These are phyloP conservation scores for Trametes hirsuta DNA, from an alignment of 1,284 basidiomycete species.

Conservation along the genomic window DNA sequence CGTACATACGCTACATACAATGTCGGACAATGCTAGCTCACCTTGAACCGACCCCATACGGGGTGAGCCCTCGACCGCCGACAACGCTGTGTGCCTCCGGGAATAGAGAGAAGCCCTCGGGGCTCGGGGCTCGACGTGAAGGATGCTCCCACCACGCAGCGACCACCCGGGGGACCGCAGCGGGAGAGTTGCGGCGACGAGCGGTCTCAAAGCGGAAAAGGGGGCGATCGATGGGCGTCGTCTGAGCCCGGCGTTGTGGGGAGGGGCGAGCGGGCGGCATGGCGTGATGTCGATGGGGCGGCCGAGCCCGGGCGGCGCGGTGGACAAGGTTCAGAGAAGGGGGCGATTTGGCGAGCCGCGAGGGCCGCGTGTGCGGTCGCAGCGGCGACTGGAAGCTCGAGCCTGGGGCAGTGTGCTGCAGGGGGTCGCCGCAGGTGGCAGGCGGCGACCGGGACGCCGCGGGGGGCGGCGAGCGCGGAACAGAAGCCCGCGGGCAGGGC, in stretches of 20 bases:
- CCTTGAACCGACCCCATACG: not conserved
- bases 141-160: not conserved
- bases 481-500: not conserved
- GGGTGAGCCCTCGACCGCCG: too few relatives aligned
- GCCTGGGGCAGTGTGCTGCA: too few relatives aligned
- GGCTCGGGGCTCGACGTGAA: not conserved
- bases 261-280: slow-evolving; percentile 7
- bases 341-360: slow-evolving; percentile 1
- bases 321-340: slow-evolving; percentile 19
- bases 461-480: not conserved
- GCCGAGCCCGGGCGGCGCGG: slow-evolving; percentile 7
- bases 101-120: not conserved
- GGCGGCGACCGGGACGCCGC: not conserved
- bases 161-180: not conserved
- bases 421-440: slow-evolving; percentile 1
- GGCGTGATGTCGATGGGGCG: slow-evolving; percentile 11
- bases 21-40: slow-evolving; percentile 5
- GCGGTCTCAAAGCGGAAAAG: slow-evolving; percentile 6
- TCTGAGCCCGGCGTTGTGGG: slow-evolving; percentile 5
- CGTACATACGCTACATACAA: not conserved
- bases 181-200: slow-evolving; percentile 5
- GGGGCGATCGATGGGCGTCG: slow-evolving; percentile 11
- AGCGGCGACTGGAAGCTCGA: not conserved
- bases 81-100: too few relatives aligned
- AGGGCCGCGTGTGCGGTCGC: slow-evolving; percentile 8